Evolutionary conservation across 805 yeast species (phyloP).

Genomic region (Ogataea parapolymorpha): DNA sequence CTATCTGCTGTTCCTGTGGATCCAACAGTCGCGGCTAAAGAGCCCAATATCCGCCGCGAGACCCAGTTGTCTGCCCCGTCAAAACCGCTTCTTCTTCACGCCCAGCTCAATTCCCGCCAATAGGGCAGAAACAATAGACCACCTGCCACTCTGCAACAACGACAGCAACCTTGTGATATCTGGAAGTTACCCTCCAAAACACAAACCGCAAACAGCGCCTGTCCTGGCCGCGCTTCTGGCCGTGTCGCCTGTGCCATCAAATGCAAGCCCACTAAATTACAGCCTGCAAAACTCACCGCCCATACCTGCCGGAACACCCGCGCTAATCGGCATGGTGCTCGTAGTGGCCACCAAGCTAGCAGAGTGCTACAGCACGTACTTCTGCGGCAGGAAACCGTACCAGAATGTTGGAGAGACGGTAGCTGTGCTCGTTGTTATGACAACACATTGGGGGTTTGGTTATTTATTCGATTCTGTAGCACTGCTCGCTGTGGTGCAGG

Average conservation of each 20-base stretch:
- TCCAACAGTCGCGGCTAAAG: neutral
- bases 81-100: slow-evolving; percentile 7
- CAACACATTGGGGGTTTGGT: neutral
- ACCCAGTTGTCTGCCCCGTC: neutral
- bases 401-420: slow-evolving; percentile 1
- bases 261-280: slow-evolving; percentile 11
- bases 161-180: neutral
- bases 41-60: neutral
- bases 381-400: neutral
- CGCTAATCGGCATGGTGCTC: neutral
- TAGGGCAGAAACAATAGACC: slow-evolving; percentile 5
- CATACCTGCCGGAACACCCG: neutral
- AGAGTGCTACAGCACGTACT: slow-evolving; percentile 3
- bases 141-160: slow-evolving; percentile 10
- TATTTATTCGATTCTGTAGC: slow-evolving; percentile 3
- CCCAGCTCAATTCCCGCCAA: slow-evolving; percentile 9
- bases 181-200: neutral
- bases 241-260: slow-evolving; percentile 27
- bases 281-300: neutral
- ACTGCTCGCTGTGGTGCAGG: neutral
- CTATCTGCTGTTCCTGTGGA: neutral
- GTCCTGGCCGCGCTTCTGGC: slow-evolving; percentile 32
- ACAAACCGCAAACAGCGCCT: slow-evolving; percentile 23
- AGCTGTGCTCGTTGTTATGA: slow-evolving; percentile 3
- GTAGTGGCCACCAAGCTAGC: slow-evolving; percentile 4